A percentile compares a stretch with the other conserved stretches of the same genome.
Evolutionary conservation across 805 yeast genomes (phyloP).

Genomic region (Grigorovia humatica): DNA sequence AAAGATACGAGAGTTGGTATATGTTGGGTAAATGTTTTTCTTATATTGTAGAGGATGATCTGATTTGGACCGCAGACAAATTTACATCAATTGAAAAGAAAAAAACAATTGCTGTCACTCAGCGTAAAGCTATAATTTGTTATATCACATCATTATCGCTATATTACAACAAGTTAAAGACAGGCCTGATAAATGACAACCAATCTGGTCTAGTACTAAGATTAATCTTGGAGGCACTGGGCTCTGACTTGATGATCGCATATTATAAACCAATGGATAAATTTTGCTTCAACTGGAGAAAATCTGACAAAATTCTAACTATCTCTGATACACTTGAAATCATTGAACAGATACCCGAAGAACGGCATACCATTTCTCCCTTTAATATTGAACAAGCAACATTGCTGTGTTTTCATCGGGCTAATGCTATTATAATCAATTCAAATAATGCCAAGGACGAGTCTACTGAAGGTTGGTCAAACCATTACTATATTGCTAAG

Average conservation of each 20-base stretch:
- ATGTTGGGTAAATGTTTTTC: conserved; percentile 73
- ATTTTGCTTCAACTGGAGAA: conserved; percentile 37
- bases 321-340: conserved; percentile 14
- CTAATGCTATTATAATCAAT: conserved; percentile 13
- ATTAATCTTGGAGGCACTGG: conserved; percentile 14
- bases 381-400: conserved; percentile 25
- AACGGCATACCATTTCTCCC: conserved; percentile 14
- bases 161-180: conserved; percentile 1
- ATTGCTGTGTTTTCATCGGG: conserved; percentile 16
- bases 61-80: conserved; percentile 88
- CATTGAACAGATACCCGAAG: conserved; percentile 3
- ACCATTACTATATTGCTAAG: conserved; percentile 48
- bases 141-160: conserved; percentile 50
- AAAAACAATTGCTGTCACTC: conserved; percentile 48
- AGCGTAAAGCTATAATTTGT: conserved; percentile 60
- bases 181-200: background rate
- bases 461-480: conserved; percentile 45
- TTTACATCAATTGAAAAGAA: conserved; percentile 54
- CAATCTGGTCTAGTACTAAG: conserved; percentile 14
- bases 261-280: conserved; percentile 55
- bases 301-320: conserved; percentile 8
- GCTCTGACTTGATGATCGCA: conserved; percentile 36
- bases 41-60: conserved; percentile 73
- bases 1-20: conserved; percentile 78
- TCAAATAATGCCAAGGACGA: background rate